Evolutionary conservation across 2,329 filamentous ascomycete species (phyloP).

Genomic region (Ustulina deusta): DNA sequence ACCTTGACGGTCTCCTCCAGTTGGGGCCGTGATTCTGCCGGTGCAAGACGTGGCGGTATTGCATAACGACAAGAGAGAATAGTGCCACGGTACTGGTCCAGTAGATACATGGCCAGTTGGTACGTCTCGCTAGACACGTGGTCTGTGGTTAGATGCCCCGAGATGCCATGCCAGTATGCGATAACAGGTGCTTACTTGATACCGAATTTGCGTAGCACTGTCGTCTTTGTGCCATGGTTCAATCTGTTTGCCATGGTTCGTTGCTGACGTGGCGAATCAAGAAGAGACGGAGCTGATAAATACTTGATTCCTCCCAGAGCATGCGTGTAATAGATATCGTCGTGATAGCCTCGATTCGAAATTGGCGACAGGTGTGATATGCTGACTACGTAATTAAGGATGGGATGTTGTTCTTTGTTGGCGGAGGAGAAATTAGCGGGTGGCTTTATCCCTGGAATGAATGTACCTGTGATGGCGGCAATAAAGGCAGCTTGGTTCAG

Average conservation of each 20-base stretch:
- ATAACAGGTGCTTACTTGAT: constrained; percentile 39
- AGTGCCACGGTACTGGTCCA: constrained; percentile 46
- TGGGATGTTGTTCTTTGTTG: too few relatives aligned
- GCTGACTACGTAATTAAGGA: too few relatives aligned
- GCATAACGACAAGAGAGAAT: constrained; percentile 41
- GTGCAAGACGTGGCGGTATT: constrained; percentile 36
- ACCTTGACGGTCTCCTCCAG: constrained; percentile 34
- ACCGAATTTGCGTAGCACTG: constrained; percentile 39
- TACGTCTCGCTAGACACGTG: constrained; percentile 40
- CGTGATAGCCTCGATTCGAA: constrained; percentile 6
- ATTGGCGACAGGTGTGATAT: background rate
- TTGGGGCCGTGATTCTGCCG: constrained; percentile 9
- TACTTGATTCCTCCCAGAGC: background rate
- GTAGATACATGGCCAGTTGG: constrained; percentile 44
- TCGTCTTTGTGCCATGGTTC: constrained; percentile 28
- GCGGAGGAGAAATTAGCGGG: too few relatives aligned
- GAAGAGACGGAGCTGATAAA: background rate
- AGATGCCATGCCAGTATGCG: constrained; percentile 29
- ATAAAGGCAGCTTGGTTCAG: too few relatives aligned
- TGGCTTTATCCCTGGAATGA: too few relatives aligned
- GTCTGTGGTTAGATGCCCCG: constrained; percentile 8
- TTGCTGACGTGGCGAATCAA: background rate
- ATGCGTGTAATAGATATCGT: background rate
- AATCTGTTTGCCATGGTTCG: constrained; percentile 1
- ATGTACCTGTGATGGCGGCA: too few relatives aligned